A percentile compares a stretch with the other conserved stretches of the same genome.
These are phyloP conservation scores for Auricularia sp. DNA, from an alignment of 768 basidiomycete genomes.

Conservation along the genomic window DNA sequence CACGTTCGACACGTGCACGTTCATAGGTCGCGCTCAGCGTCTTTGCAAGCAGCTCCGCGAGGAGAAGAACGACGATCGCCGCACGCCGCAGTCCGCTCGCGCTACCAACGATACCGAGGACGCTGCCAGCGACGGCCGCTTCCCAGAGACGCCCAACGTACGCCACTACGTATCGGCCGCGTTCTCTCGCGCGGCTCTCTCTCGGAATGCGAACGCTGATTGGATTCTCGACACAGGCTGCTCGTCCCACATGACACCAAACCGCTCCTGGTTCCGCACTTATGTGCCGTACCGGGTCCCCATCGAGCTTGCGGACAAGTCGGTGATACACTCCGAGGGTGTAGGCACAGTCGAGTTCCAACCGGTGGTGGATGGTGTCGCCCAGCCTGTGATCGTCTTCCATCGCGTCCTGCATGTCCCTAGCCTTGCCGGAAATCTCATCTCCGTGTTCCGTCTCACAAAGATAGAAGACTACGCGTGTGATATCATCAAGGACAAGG, in stretches of 20 bases:
- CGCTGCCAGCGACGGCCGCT: background rate
- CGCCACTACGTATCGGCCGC: background rate
- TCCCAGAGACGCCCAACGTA: background rate
- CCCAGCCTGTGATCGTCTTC: background rate
- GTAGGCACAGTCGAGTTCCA: slow-evolving; percentile 18
- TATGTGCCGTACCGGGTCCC: slow-evolving; percentile 12
- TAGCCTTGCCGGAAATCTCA: slow-evolving; percentile 11
- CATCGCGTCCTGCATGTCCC: slow-evolving; percentile 17
- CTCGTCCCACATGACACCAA: slow-evolving; percentile 25
- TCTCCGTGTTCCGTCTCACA: slow-evolving; percentile 12
- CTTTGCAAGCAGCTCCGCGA: background rate
- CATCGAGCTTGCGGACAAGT: slow-evolving; percentile 18
- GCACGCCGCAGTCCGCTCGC: background rate
- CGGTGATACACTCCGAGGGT: slow-evolving; percentile 17
- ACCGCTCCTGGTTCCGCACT: slow-evolving; percentile 19
- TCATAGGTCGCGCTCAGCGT: background rate
- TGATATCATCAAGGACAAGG: slow-evolving; percentile 9
- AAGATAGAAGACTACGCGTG: slow-evolving; percentile 14
- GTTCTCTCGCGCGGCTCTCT: background rate
- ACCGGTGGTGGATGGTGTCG: slow-evolving; percentile 8
- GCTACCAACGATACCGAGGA: background rate
- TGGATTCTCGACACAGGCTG: slow-evolving; percentile 25
- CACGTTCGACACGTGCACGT: background rate
- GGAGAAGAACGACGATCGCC: background rate
- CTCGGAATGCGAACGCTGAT: slow-evolving; percentile 3